phyloP scores from a whole-genome alignment of 2,329 filamentous ascomycete genomes.

The Lizonia empirigonia region DNA sequence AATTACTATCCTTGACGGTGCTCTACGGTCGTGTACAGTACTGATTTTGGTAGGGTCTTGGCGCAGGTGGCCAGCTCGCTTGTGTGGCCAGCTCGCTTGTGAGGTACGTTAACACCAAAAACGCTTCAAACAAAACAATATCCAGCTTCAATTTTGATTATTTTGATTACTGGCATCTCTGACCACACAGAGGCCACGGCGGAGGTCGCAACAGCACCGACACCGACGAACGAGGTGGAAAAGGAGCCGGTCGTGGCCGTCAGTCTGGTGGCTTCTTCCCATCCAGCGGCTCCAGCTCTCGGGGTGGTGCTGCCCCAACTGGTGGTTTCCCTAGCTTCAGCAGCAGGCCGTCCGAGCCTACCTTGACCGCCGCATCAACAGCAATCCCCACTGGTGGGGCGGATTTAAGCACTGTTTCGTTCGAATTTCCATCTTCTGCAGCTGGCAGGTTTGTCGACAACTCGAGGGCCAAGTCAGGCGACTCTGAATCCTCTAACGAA shows the following conservation, averaged over 20 bases:
- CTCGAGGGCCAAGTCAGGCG: not conserved
- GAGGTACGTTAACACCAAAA: no score
- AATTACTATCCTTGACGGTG: no score
- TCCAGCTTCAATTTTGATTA: no score
- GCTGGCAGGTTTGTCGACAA: not conserved
- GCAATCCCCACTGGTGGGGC: conserved; percentile 3
- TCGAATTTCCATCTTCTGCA: conserved; percentile 12
- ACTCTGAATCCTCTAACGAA: conserved; percentile 6
- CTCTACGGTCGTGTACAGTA: no score
- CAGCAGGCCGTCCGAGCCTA: conserved; percentile 5
- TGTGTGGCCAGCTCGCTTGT: no score
- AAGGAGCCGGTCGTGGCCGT: not conserved
- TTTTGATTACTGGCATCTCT: no score
- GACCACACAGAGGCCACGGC: conserved; percentile 9
- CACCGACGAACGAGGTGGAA: not conserved
- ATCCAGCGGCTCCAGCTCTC: conserved; percentile 14
- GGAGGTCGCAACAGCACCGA: conserved; percentile 9
- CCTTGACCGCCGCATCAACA: conserved; percentile 11
- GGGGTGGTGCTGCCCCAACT: conserved; percentile 12
- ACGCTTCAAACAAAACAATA: no score
- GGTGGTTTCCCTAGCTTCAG: conserved; percentile 2
- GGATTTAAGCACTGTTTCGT: conserved; percentile 19
- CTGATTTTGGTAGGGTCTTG: no score
- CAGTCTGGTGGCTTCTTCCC: conserved; percentile 1
- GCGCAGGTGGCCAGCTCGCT: no score